Base-by-base conservation (phyloP, 176 grass and related monocot species). In the Pontederia crassipes region DNA sequence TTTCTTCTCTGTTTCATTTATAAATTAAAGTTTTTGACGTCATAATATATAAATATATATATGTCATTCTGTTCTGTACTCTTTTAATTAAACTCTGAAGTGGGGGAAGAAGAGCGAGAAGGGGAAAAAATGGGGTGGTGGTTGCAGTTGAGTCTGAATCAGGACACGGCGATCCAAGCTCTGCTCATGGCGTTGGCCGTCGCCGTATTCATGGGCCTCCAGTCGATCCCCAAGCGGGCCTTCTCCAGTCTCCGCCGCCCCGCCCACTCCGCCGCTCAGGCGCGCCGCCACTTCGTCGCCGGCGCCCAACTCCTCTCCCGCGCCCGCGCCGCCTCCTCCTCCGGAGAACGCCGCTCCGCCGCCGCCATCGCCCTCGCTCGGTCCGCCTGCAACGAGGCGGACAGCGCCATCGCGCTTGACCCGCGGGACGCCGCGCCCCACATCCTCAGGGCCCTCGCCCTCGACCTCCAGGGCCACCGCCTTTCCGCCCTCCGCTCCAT, bases 371-470 rank as follows among this genome's bases (percentile, higher is more conserved):
- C 66, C 28, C 66, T 68, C 29, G 66, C 66, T 29, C 66, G 52
- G 28, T 82, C 83, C 4, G 86, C 91, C 47, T 70, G 81, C 53
- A 72, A 78, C 45, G 80, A 96, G 69, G 83, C 86, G 14, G 86
- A 96, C 50, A 80, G 16, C 48, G 86, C 86, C 65, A 90, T 90
- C 81, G 73, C 78, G 32, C 86, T 90, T 62, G 81, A 86, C 54
- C 83, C 83, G 11, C 81, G 83, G 24, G 78, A 96, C 66, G 83
- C 87, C 0, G 87, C 87, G 1, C 81, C 76, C 51, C 75, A 88
- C 70, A 85, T 97, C 78, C 92, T 97, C 66, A 90, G 82, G 68
- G 92, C 83, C 16, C 81, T 97, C 28, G 82, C 87, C 28, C 78
- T 97, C 52, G 83, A 97, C 56, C 73, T 88, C 81, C 87, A 77